Base-by-base conservation (phyloP, 306 rosid genomes). In the Corylus avellana region DNA sequence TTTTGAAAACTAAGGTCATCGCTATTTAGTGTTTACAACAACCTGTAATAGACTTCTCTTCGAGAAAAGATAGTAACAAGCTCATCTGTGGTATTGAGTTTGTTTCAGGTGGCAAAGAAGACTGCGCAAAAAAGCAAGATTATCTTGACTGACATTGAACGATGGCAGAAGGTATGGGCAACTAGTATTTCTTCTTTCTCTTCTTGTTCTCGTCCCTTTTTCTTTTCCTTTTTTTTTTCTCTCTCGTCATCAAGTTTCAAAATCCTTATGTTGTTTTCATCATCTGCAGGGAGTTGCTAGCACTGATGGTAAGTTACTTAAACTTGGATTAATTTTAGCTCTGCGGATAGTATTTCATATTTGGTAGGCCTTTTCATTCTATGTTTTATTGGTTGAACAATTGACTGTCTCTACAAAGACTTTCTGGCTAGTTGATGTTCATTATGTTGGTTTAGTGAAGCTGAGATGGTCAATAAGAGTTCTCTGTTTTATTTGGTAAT, bases 141-240 rank as follows among this genome's bases (percentile, higher is more conserved):
- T 51, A 89, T 91, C 79, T 82, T 96, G 91, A 93, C 97, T 70
- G 99, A 95, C 75, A 89, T 96, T 77, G 99, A 95, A 86, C 82
- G 99, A 82, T 90, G 99, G 99, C 99, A 96, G 89, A 96, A 96
- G 97, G 99, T 96, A 86, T 32, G 77, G 66, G 57, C 62, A 37
- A n/a, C 61, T 74, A 69, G 48, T 42, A 68, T 29, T 68, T 68
- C 50, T n/a, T 68, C 14, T 68, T 68, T 13, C 50, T 67, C 72
- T 42, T 18, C 49, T 67, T 1, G 12, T 39, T 39, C 72, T n/a
- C 51, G 1, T 12, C 42, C 12, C 32, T 37, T 3, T 22, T 8
- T 12, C 12, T 1, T 42, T 7, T 32, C 47, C 3, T 58, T 57
- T 18, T 56, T 1, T 72, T 39, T 48, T 3, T 48, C 5, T 12